A percentile compares a stretch with the other conserved stretches of the same genome.
Conservation (phyloP, 331 rosid genomes). For the Acacia concinna region DNA sequence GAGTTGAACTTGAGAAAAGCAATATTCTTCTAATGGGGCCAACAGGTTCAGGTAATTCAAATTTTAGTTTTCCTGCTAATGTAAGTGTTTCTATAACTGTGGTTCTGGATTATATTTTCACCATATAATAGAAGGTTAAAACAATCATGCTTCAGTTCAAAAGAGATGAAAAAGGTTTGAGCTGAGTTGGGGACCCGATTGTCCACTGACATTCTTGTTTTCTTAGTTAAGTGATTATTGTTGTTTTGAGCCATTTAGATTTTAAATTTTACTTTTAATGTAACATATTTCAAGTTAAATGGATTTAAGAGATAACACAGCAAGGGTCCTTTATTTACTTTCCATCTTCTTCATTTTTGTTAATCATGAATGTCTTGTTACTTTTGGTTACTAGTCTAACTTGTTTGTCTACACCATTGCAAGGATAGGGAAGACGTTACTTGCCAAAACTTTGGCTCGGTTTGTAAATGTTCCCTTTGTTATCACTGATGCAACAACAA, state of each 20-base stretch:
- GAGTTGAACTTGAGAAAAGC: conserved; percentile 96
- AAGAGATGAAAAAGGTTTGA: conserved; percentile 3
- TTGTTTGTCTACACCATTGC: conserved; percentile 62
- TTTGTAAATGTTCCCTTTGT: conserved; percentile 97
- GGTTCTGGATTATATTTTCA: neutral
- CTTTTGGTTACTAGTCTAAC: conserved; percentile 51
- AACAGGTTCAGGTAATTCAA: conserved; percentile 90
- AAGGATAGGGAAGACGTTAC: conserved; percentile 99
- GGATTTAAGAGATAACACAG: neutral
- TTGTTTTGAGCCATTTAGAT: neutral
- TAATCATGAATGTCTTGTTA: neutral
- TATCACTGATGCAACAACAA: conserved; percentile 95
- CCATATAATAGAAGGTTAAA: neutral
- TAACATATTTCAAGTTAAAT: neutral
- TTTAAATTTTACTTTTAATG: neutral
- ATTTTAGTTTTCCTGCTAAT: conserved; percentile 14
- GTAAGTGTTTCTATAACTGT: neutral
- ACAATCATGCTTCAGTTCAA: neutral
- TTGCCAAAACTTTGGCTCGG: conserved; percentile 97
- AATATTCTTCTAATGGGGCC: conserved; percentile 97
- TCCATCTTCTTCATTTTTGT: conserved; percentile 14
- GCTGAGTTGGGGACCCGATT: neutral
- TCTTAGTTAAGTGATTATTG: conserved; percentile 6
- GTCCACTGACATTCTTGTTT: conserved; percentile 3
- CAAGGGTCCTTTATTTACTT: conserved; percentile 10